A percentile compares a stretch with the other conserved stretches of the same genome.
These are phyloP conservation scores for Amauroascus niger DNA, from an alignment of 2,329 filamentous ascomycete species.

Conservation along the genomic window DNA sequence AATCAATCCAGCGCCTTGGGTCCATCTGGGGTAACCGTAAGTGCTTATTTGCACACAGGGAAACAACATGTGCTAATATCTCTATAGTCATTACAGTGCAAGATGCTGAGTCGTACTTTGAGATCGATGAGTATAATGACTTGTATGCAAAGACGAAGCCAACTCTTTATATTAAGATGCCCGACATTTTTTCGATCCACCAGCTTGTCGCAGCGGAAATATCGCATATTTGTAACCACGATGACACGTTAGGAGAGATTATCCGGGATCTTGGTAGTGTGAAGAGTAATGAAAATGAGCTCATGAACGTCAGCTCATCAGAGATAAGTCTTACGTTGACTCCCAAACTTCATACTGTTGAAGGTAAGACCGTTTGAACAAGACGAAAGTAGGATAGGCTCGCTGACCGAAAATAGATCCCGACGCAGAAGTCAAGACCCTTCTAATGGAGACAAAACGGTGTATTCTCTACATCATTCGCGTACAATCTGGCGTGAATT, in stretches of 20 bases:
- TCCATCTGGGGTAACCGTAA: slow-evolving; percentile 60
- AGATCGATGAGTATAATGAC: slow-evolving; percentile 98
- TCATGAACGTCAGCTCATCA: slow-evolving; percentile 72
- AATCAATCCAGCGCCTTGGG: slow-evolving; percentile 70
- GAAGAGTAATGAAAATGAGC: slow-evolving; percentile 91
- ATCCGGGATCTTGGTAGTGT: slow-evolving; percentile 89
- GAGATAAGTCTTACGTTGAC: slow-evolving; percentile 88
- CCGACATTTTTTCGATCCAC: slow-evolving; percentile 94
- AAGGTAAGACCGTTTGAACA: slow-evolving; percentile 41
- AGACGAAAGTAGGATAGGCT: neutral
- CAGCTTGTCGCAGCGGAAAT: slow-evolving; percentile 75
- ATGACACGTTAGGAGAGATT: slow-evolving; percentile 83
- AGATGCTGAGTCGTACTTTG: slow-evolving; percentile 82
- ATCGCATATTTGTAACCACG: slow-evolving; percentile 62
- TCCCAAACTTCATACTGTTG: slow-evolving; percentile 77
- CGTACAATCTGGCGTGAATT: slow-evolving; percentile 78
- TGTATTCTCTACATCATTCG: slow-evolving; percentile 97
- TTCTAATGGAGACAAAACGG: slow-evolving; percentile 98
- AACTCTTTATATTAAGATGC: slow-evolving; percentile 98
- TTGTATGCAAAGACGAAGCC: slow-evolving; percentile 93
- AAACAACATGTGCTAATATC: slow-evolving; percentile 26
- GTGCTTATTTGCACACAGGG: slow-evolving; percentile 21
- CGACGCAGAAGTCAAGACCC: slow-evolving; percentile 78
- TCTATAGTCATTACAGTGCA: slow-evolving; percentile 64
- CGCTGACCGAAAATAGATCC: slow-evolving; percentile 50